Conservation (phyloP, 2,329 filamentous ascomycete genomes). For the Pseudogymnoascus pannorum region DNA sequence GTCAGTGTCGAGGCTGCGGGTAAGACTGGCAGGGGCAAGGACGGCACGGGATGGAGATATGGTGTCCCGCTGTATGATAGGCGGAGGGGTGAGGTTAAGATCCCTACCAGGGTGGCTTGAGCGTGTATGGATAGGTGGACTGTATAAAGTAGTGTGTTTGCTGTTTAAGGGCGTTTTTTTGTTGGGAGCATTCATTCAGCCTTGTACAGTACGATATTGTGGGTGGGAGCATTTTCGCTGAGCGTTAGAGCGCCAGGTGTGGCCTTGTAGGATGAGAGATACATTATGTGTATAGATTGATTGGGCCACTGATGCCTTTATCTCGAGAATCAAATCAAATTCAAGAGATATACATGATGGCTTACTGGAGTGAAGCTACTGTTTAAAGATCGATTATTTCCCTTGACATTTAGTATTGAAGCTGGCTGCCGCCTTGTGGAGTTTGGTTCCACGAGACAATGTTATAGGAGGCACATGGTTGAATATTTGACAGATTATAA, state of each 20-base stretch:
- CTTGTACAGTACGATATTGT: constrained; percentile 8
- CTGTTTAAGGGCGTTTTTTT: not conserved
- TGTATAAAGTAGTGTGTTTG: not conserved
- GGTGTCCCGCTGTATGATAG: constrained; percentile 57
- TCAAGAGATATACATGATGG: not conserved
- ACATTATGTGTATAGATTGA: constrained; percentile 5
- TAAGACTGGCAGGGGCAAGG: constrained; percentile 42
- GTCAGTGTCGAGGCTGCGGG: constrained; percentile 52
- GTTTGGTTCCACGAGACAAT: not conserved
- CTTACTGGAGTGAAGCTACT: not conserved
- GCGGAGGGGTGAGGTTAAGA: constrained; percentile 58
- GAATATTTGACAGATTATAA: not conserved
- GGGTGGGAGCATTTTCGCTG: not conserved
- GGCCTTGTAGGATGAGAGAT: constrained; percentile 2
- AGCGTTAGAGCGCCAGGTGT: constrained; percentile 2
- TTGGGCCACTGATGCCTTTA: not conserved
- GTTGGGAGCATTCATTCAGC: constrained; percentile 2
- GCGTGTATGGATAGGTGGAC: not conserved
- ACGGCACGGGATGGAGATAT: constrained; percentile 55
- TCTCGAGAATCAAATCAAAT: constrained; percentile 1
- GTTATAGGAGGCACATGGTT: not conserved
- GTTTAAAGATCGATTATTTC: not conserved
- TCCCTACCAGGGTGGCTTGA: constrained; percentile 50
- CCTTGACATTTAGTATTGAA: too few species aligned
- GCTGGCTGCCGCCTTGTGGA: not conserved